Conservation (phyloP, 768 basidiomycete species). For the Amanita subjunquillea region DNA sequence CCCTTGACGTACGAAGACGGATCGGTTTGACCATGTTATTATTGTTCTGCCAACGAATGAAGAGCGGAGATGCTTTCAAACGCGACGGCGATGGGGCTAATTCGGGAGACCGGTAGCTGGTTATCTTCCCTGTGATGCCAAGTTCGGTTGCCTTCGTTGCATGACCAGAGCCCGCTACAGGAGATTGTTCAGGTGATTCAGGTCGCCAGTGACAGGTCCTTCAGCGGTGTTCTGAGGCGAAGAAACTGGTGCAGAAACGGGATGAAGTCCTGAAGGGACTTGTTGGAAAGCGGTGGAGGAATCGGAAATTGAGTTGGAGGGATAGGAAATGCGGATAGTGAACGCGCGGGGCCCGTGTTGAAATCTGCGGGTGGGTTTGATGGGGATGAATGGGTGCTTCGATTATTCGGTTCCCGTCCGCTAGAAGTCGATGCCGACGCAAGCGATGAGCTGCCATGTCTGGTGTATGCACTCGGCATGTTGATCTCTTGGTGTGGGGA, state of each 20-base stretch:
- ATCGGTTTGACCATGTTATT: background rate
- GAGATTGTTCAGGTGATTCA: background rate
- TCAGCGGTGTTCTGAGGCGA: background rate
- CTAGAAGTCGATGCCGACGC: background rate
- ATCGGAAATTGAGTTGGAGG: conserved; percentile 68
- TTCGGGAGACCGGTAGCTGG: conserved; percentile 43
- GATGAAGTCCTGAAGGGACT: background rate
- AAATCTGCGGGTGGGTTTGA: conserved; percentile 26
- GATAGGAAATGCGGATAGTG: conserved; percentile 62
- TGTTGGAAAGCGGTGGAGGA: conserved; percentile 14
- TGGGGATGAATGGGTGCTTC: conserved; percentile 14
- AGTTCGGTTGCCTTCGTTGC: conserved; percentile 25
- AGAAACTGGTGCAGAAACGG: background rate
- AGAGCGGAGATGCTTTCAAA: background rate
- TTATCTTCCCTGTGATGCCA: conserved; percentile 43
- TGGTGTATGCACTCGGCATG: background rate
- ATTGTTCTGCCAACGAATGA: background rate
- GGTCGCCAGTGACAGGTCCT: background rate
- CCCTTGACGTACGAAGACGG: conserved; percentile 12
- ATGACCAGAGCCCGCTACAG: background rate
- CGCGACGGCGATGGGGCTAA: conserved; percentile 27
- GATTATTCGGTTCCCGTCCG: background rate
- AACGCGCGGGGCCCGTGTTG: conserved; percentile 47
- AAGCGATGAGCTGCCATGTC: background rate
- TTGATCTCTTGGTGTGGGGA: background rate